Evolutionary conservation across 2,329 filamentous ascomycete species (phyloP), one percentile per base, ranked within the genome.

Genomic region (Epicoccum nigrum): DNA sequence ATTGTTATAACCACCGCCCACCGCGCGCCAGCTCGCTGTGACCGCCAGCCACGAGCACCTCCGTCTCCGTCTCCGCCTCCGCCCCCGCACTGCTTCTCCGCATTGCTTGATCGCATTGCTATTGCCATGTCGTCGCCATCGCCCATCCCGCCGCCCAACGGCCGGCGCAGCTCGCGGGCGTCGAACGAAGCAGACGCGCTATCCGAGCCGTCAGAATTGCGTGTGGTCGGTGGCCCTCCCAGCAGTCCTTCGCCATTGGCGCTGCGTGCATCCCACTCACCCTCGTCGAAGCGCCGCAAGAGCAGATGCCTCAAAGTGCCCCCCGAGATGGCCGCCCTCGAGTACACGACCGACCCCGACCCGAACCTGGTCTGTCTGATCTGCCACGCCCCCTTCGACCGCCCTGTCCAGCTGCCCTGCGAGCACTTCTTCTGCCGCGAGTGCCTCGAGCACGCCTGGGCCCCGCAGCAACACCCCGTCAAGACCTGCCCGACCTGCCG

Each of bases 341-440:
- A 86, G 51, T 83, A 84, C 71, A 77, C 83, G 50, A 73, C 76
- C 42, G 67, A 72, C 21, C 81, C 81, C 64, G 83, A 86, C 65
- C 77, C 77, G 54, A 85, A 86, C 63, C 76, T 87, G 42, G 81
- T 84, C 74, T 87, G 84, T 64, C 79, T 83, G 13, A 86, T 87
- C 57, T 87, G 84, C 68, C 83, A 84, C 63, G 83, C 81, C 54
- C 82, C 84, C 7, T 85, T 86, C 61, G 78, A 86, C 46, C 74
- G 79, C 44, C 84, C 84, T 1, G 77, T 85, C 35, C 69, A 82
- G 59, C 73, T 84, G 39, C 76, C 81, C 57, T 87, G 84, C 70
- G 83, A 86, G 56, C 84, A 87, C 71, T 81, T 83, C 56, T 87
- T 87, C 72, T 87, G 84, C 70, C 74, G 77, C 45, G 77, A 80